These are phyloP conservation scores for Eimeria zaria DNA, from an alignment of 169 alveolate genomes.

Conservation along the genomic window DNA sequence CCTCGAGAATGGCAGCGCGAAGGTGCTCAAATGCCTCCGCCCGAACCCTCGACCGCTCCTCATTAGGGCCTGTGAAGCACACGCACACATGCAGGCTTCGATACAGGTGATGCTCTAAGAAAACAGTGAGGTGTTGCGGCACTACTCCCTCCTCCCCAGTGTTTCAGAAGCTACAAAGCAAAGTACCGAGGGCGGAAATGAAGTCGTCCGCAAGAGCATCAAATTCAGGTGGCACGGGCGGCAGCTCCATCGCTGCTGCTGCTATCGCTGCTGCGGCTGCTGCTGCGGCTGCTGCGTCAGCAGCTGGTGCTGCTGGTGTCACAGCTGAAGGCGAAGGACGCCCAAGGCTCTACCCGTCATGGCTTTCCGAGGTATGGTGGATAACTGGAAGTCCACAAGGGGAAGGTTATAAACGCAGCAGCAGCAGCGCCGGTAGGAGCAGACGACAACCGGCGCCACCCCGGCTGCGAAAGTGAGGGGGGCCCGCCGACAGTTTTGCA, in stretches of 20 bases:
- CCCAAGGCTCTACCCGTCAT: conserved; percentile 54
- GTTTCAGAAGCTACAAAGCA: neutral
- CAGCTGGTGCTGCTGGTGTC: conserved; percentile 64
- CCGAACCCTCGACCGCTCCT: conserved; percentile 70
- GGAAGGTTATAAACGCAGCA: neutral
- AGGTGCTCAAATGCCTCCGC: conserved; percentile 74
- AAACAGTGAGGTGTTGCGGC: neutral
- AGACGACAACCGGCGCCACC: conserved; percentile 48
- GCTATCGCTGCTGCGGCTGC: conserved; percentile 54
- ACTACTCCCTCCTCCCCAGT: neutral
- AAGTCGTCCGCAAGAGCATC: conserved; percentile 73
- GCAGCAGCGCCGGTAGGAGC: conserved; percentile 48
- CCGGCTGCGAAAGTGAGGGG: conserved; percentile 19
- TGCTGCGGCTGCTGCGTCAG: conserved; percentile 60
- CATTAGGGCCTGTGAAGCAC: conserved; percentile 66
- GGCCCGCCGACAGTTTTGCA: conserved; percentile 16
- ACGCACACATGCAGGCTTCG: neutral
- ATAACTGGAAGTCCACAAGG: neutral
- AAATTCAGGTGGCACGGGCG: conserved; percentile 54
- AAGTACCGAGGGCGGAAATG: conserved; percentile 48
- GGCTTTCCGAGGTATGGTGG: conserved; percentile 46
- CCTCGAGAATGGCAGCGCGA: conserved; percentile 66
- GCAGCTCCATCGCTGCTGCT: conserved; percentile 73
- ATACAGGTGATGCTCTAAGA: neutral
- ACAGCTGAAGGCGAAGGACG: conserved; percentile 52